Evolutionary conservation across 176 grass and related monocot species (phyloP), one percentile per base, ranked within the genome.

Genomic region (Leersia perrieri): DNA sequence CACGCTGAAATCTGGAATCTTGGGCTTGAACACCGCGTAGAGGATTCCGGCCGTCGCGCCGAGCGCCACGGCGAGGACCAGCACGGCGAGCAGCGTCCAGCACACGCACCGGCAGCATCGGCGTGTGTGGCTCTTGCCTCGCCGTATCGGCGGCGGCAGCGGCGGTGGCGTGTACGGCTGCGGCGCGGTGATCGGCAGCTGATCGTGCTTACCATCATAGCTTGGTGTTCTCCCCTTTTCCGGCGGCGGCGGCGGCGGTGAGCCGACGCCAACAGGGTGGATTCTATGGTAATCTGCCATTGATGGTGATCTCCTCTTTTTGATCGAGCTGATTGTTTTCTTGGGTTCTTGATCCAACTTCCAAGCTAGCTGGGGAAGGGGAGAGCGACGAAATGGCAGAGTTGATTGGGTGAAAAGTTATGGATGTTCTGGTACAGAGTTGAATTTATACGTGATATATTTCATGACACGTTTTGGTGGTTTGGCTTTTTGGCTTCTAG

Each of bases 1-100:
- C 82, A 99, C 90, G 58, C 68, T 66, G 88, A 93, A 99, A 22
- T 84, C 68, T 2, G 96, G 90, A 74, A 99, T 93, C 87, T 93
- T 99, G 30, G 96, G 96, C 39, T 69, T 5, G 81, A 99, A 99
- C 66, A 89, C 82, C 7, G 89, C 88, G 90, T 91, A 95, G 22
- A 99, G 89, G 71, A 95, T 90, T n/a, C 90, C 90, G 0, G 80
- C 86, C n/a, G 84, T 99, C 60, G 90, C 90, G 5, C 79, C 96
- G 1, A 98, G 40, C 38, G 82, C 72, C 23, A 99, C 33, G 61
- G 62, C 73, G 33, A 95, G 58, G 3, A 76, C 5, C 64, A 89
- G 9, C 1, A 91, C 5, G 8, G 53, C n/a, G 22, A 90, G 38
- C 10, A 87, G 1, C 0, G 92, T 88, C 51, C 91, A 95, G 80